Evolutionary conservation across 441 rosid species (phyloP).

Genomic region (Caryocar brasiliense): DNA sequence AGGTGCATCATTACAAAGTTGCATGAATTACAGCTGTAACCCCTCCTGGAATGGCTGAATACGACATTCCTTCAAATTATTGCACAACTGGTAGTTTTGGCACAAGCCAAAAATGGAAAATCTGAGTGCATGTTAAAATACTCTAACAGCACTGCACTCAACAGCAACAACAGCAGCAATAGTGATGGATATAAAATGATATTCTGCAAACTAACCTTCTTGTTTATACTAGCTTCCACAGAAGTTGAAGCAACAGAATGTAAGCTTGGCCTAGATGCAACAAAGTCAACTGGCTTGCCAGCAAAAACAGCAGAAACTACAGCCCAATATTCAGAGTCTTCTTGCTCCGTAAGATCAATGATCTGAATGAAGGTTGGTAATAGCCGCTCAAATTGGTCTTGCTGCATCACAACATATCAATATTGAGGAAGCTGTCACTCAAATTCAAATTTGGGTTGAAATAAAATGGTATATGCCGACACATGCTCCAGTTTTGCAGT

Average conservation of each 20-base stretch:
- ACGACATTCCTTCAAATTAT: no score
- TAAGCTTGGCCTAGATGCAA: constrained; percentile 23
- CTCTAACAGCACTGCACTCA: not conserved
- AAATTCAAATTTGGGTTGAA: no score
- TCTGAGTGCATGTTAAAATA: not conserved
- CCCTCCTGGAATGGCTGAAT: no score
- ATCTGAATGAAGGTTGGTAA: constrained; percentile 69
- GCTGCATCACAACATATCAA: constrained; percentile 29
- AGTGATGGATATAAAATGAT: no score
- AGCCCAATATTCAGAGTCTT: constrained; percentile 57
- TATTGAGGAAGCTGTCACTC: not conserved
- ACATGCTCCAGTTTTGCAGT: no score
- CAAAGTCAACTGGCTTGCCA: constrained; percentile 44
- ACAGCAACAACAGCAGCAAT: not conserved
- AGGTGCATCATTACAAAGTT: not conserved
- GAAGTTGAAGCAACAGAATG: constrained; percentile 30
- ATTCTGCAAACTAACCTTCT: constrained; percentile 45
- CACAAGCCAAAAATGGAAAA: no score
- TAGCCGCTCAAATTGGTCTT: constrained; percentile 65
- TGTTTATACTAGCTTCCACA: constrained; percentile 45
- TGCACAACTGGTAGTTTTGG: no score
- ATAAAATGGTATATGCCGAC: not conserved
- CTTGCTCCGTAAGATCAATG: constrained; percentile 47
- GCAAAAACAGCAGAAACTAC: constrained; percentile 56
- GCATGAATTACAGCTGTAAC: no score